phyloP scores from a whole-genome alignment of 2,329 filamentous ascomycete species.

The Paraconiothyrium sp. region DNA sequence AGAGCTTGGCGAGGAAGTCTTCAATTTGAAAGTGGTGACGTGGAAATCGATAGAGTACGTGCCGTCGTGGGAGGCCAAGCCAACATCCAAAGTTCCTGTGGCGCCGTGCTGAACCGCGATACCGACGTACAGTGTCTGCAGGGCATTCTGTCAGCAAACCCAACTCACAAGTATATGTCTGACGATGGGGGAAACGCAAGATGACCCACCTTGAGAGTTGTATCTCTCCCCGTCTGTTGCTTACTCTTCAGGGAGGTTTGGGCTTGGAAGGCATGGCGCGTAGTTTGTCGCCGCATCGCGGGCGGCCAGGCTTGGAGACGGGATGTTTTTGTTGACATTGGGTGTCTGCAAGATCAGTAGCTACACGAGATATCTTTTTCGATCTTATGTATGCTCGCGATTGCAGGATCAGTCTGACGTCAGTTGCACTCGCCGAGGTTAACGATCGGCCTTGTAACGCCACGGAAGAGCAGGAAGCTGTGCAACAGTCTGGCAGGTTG shows the following conservation, averaged over 20 bases:
- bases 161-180: not conserved
- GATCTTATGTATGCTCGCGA: not conserved
- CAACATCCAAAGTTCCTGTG: slow-evolving; percentile 60
- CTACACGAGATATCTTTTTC: not conserved
- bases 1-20: not conserved
- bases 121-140: slow-evolving; percentile 64
- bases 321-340: not conserved
- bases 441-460: not conserved
- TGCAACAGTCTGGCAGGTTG: not conserved
- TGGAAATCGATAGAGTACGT: slow-evolving; percentile 79
- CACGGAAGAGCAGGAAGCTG: not conserved
- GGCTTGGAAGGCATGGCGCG: slow-evolving; percentile 38
- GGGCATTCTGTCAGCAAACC: not conserved
- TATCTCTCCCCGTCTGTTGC: slow-evolving; percentile 21
- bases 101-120: slow-evolving; percentile 66
- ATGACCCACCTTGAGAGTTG: not conserved
- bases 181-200: not conserved
- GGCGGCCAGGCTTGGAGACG: slow-evolving; percentile 15
- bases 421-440: slow-evolving; percentile 4
- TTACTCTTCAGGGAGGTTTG: slow-evolving; percentile 33
- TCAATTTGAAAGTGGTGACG: slow-evolving; percentile 47
- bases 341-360: not conserved
- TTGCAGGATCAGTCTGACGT: slow-evolving; percentile 7
- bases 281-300: slow-evolving; percentile 30
- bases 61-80: slow-evolving; percentile 75